phyloP scores from a whole-genome alignment of 1,139 yeast species.

The Starmera stellimalicola region DNA sequence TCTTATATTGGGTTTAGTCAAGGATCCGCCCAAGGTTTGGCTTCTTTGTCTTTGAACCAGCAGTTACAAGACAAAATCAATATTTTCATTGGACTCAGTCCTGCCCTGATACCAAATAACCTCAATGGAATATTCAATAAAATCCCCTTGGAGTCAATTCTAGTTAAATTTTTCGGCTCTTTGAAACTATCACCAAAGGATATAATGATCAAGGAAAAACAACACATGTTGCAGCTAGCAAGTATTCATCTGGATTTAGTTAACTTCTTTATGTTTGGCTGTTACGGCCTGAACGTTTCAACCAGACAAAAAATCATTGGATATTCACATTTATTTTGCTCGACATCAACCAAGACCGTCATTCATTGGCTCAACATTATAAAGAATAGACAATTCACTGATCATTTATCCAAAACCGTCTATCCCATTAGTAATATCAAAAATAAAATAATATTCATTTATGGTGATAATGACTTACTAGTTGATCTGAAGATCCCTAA shows the following conservation, averaged over 20 bases:
- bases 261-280: slow-evolving; percentile 58
- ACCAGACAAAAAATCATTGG: slow-evolving; percentile 59
- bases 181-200: no score
- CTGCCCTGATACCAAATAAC: slow-evolving; percentile 93
- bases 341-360: slow-evolving; percentile 76
- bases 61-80: slow-evolving; percentile 55
- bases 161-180: no score
- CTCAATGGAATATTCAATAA: no score
- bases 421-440: no score
- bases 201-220: no score
- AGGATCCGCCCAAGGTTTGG: slow-evolving; percentile 82
- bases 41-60: slow-evolving; percentile 57
- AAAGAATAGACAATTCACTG: slow-evolving; percentile 52
- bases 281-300: slow-evolving; percentile 60
- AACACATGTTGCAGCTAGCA: no score
- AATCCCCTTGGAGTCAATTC: no score
- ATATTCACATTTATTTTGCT: slow-evolving; percentile 76
- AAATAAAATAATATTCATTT: slow-evolving; percentile 55
- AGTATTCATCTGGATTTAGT: no score
- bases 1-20: slow-evolving; percentile 77
- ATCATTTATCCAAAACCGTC: no score
- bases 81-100: slow-evolving; percentile 66
- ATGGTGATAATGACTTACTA: slow-evolving; percentile 67
- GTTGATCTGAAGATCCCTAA: slow-evolving; percentile 72
- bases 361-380: slow-evolving; percentile 94